phyloP scores from a whole-genome alignment of 2,329 filamentous ascomycete species.

The Fusarium continuum region DNA sequence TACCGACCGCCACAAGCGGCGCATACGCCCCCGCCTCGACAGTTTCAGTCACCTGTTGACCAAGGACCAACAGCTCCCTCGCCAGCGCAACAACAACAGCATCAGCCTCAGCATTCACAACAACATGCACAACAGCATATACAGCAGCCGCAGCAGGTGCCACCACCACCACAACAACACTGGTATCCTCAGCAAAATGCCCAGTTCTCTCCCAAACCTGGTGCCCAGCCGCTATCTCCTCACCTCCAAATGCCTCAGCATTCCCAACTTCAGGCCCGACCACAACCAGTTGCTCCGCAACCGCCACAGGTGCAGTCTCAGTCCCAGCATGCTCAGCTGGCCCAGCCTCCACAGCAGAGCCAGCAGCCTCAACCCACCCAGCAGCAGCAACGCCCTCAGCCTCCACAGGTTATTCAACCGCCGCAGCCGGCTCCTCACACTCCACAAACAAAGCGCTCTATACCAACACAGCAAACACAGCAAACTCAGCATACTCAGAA shows the following conservation, averaged over 20 bases:
- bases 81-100: constrained; percentile 34
- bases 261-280: constrained; percentile 34
- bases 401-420: constrained; percentile 24
- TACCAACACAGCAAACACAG: constrained; percentile 28
- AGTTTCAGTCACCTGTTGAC: constrained; percentile 37
- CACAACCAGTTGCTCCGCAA: constrained; percentile 32
- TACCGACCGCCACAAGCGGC: constrained; percentile 49
- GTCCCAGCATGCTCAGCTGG: constrained; percentile 30
- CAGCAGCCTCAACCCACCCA: constrained; percentile 32
- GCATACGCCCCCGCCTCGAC: constrained; percentile 41
- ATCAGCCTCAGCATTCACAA: constrained; percentile 31
- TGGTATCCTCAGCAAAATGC: constrained; percentile 37
- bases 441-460: constrained; percentile 34
- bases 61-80: constrained; percentile 35
- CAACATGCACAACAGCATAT: constrained; percentile 22
- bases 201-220: constrained; percentile 34
- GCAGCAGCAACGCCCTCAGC: constrained; percentile 31
- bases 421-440: constrained; percentile 34
- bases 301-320: constrained; percentile 33
- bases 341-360: constrained; percentile 21
- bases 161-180: constrained; percentile 27
- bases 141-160: constrained; percentile 24
- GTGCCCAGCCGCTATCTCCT: constrained; percentile 33
- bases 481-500: constrained; percentile 35
- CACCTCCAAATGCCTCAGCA: constrained; percentile 37